Percentiles rank a stretch among this genome's conserved stretches.
Evolutionary conservation across 495 filamentous ascomycete genomes (phyloP).

Genomic region (Trichodelitschia bisporula): DNA sequence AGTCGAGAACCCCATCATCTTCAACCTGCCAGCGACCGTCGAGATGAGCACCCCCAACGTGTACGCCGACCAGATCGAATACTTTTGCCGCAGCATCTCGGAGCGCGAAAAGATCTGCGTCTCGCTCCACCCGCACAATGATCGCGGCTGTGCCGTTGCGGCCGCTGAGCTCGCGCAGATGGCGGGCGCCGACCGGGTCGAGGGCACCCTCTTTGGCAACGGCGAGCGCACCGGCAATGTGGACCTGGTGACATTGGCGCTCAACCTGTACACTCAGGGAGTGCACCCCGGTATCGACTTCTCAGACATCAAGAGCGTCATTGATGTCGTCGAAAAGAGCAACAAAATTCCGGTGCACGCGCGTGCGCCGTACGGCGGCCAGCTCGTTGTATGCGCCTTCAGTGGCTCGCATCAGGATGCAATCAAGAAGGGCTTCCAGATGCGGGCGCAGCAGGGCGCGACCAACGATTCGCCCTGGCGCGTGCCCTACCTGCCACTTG

Average conservation of each 20-base stretch:
- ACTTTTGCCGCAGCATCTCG: slow-evolving; percentile 59
- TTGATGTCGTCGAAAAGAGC: slow-evolving; percentile 71
- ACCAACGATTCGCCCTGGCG: slow-evolving; percentile 36
- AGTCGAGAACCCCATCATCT: slow-evolving; percentile 68
- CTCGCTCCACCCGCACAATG: slow-evolving; percentile 81
- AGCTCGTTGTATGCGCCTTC: slow-evolving; percentile 73
- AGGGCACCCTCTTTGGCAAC: slow-evolving; percentile 89
- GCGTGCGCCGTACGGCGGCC: slow-evolving; percentile 71
- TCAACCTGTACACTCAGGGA: slow-evolving; percentile 94
- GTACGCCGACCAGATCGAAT: slow-evolving; percentile 93
- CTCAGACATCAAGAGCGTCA: slow-evolving; percentile 68
- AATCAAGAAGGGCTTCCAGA: slow-evolving; percentile 87
- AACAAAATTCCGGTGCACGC: slow-evolving; percentile 90
- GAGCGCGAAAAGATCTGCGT: slow-evolving; percentile 65
- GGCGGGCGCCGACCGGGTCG: slow-evolving; percentile 89
- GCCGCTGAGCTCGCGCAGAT: slow-evolving; percentile 88
- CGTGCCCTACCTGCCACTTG: slow-evolving; percentile 81
- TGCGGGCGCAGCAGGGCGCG: slow-evolving; percentile 33
- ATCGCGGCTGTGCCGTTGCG: slow-evolving; percentile 70
- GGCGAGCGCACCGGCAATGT: slow-evolving; percentile 94
- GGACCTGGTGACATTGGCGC: slow-evolving; percentile 75
- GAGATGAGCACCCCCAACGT: slow-evolving; percentile 92
- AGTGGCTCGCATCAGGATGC: slow-evolving; percentile 89
- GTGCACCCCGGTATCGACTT: slow-evolving; percentile 73
- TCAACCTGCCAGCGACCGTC: slow-evolving; percentile 92